phyloP scores from a whole-genome alignment of 1,284 basidiomycete genomes.

The Xerocomus amazonicus region DNA sequence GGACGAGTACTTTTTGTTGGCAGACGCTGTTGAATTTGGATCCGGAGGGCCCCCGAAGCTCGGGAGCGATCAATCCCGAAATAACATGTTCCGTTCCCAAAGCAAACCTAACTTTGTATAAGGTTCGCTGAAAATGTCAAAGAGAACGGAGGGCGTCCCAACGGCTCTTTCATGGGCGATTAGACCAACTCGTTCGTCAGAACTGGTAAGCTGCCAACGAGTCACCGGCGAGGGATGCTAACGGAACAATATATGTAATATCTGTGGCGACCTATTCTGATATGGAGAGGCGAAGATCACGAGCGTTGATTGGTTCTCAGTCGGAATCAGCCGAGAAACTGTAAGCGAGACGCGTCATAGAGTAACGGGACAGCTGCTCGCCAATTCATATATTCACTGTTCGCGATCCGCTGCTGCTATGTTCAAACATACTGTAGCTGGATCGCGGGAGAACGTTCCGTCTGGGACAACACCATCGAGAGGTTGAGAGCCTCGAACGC shows the following conservation, averaged over 20 bases:
- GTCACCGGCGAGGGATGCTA: no score
- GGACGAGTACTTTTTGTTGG: neutral
- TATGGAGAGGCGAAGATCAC: slow-evolving; percentile 24
- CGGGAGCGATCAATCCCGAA: neutral
- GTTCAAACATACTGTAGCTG: neutral
- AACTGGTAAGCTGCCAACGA: no score
- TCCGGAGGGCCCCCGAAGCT: slow-evolving; percentile 11
- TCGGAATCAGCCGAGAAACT: slow-evolving; percentile 8
- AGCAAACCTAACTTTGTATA: slow-evolving; percentile 26
- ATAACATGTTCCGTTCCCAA: slow-evolving; percentile 8
- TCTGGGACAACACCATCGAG: neutral
- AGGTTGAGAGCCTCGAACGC: no score
- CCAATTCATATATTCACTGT: neutral
- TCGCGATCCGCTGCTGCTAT: slow-evolving; percentile 18
- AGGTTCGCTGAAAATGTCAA: neutral
- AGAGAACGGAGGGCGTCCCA: slow-evolving; percentile 1
- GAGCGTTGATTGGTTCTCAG: slow-evolving; percentile 17
- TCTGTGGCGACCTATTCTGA: neutral
- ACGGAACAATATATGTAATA: slow-evolving; percentile 5
- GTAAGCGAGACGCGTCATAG: slow-evolving; percentile 1
- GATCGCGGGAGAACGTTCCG: slow-evolving; percentile 2
- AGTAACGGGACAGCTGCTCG: neutral
- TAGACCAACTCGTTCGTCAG: no score
- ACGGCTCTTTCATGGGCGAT: neutral
- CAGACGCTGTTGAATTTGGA: slow-evolving; percentile 7